Conservation (phyloP, 805 yeast genomes). For the Wickerhamomyces alni region DNA sequence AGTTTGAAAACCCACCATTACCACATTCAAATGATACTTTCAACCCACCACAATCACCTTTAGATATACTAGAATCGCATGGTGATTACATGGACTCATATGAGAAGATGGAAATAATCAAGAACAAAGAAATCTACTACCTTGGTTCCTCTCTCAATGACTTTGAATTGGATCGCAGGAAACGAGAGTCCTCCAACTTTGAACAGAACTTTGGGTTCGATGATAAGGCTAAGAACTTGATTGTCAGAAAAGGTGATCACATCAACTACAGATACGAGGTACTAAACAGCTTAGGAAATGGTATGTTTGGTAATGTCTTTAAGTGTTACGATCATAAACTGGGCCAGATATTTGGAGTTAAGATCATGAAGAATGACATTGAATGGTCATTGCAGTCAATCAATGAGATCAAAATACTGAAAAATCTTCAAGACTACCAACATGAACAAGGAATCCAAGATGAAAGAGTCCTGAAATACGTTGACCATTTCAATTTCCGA, state of each 20-base stretch:
- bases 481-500: constrained; percentile 70
- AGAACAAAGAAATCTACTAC: constrained; percentile 44
- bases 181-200: constrained; percentile 5
- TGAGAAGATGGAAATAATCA: constrained; percentile 55
- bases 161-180: not conserved
- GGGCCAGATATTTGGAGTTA: constrained; percentile 58
- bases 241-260: constrained; percentile 55
- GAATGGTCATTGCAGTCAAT: constrained; percentile 74
- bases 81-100: constrained; percentile 35
- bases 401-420: constrained; percentile 65
- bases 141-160: constrained; percentile 30
- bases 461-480: constrained; percentile 35
- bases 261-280: constrained; percentile 71
- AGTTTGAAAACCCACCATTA: not conserved
- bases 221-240: constrained; percentile 60
- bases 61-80: not conserved
- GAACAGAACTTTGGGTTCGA: constrained; percentile 52
- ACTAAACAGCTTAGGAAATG: constrained; percentile 55
- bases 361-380: constrained; percentile 67
- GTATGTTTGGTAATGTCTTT: constrained; percentile 79
- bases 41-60: not conserved
- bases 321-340: constrained; percentile 62
- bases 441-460: not conserved
- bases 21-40: constrained; percentile 2
- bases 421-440: constrained; percentile 29